Base-by-base conservation (phyloP, 768 basidiomycete species). In the Cystofilobasidium capitatum region DNA sequence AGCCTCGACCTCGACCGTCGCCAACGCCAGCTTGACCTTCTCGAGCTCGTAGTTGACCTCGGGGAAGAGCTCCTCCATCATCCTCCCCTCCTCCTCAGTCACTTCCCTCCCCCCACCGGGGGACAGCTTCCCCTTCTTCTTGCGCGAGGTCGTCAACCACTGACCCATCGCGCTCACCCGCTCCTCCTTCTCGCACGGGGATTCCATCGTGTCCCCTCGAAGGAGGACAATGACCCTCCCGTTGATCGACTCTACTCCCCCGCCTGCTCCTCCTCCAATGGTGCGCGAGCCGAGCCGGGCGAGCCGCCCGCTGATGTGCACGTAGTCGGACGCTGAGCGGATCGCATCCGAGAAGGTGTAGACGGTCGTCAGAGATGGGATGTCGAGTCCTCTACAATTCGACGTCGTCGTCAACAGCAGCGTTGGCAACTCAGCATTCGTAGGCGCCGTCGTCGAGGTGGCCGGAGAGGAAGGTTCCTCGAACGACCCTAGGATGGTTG, bases 21-120 rank as follows among this genome's bases (percentile, higher is more conserved):
- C 26, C 29, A 55, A 31, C 29, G 51, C 51, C 14, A 55, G 17
- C 51, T 55, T 55, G 51, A 55, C 31, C 51, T 55, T 55, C 51
- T 55, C 51, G 51, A 55, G 29, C 51, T 31, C 51, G 51, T 3
- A 33, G 31, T 31, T 29, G 51, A 33, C 51, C 4, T 26, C 29
- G 29, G 26, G 5, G 20, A 55, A 55, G 29, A 2, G 4, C 6
- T 29, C 13, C 16, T 26, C 51, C 4, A 16, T 17, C 7, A 6
- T 1, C 12, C 6, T 3, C 6, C 17, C 29, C 51, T 7, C 29
- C 29, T 55, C 51, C 8, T 55, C 31, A 2, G 51, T 20, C 29
- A 8, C 9, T 26, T 13, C 2, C n/a, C n/a, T n/a, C n/a, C n/a
- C n/a, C 5, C 16, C 13, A 17, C 8, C 7, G 29, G 29, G 20